Evolutionary conservation across 2,329 filamentous ascomycete species (phyloP), one percentile per base, ranked within the genome.

Genomic region (Thermoascus crustaceus): DNA sequence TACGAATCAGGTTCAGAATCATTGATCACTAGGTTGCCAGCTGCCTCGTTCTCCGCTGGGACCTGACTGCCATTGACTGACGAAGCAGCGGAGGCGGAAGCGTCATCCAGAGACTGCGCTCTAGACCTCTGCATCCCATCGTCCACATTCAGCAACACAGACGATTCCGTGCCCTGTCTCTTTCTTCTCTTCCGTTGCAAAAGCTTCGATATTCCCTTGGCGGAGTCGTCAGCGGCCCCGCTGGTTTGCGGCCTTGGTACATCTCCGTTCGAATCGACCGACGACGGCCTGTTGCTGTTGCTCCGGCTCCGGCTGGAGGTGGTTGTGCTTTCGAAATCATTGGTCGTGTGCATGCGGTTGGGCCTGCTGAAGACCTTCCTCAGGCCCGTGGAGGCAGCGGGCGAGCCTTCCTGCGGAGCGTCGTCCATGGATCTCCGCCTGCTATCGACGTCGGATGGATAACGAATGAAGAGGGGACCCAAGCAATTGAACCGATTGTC

Each of bases 151-250:
- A 30, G 33, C 26, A 6, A 36, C 3, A 30, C 26, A 14, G 34
- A 11, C 9, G 16, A 24, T 22, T 41, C 40, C 11, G 45, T 43
- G 13, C 55, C 51, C 32, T 48, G 44, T 19, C 49, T 54, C 46
- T 69, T 66, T 44, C 66, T 68, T 38, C 66, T 66, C 50, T 58
- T 61, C 21, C 57, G 55, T 32, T 60, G 55, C 35, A 75, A 64
- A 37, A 77, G 54, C 44, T 69, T 73, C 7, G 72, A 69, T 42
- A 78, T 64, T 35, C 58, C 55, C 48, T 61, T 63, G 34, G 50
- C 51, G 43, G 57, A 54, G 43, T 59, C 60, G 32, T 56, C 40
- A 7, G 23, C 41, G 17, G 57, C 63, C 29, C 60, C 58, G 35
- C 52, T 55, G 16, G 60, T 59, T 30, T 61, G 55, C 18, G 56